phyloP scores from a whole-genome alignment of 192 early-diverging fungal species.

The Endogone sp. region DNA sequence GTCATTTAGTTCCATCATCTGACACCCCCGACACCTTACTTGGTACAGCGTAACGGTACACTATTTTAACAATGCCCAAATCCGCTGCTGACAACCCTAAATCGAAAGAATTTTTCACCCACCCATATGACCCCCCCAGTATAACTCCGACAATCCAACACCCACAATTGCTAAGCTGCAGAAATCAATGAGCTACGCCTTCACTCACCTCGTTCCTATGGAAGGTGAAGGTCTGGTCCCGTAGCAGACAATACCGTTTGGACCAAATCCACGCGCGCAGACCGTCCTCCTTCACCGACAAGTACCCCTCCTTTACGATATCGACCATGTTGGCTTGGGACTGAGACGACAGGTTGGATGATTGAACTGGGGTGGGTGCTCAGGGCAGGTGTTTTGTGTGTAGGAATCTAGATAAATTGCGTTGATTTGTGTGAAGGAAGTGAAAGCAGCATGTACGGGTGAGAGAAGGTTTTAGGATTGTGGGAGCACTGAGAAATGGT shows the following conservation, averaged over 20 bases:
- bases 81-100: too few species aligned
- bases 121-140: not conserved
- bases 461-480: too few species aligned
- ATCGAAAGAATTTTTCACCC: too few species aligned
- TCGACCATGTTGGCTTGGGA: slow-evolving; percentile 24
- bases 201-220: slow-evolving; percentile 91
- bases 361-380: not conserved
- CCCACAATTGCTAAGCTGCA: slow-evolving; percentile 1
- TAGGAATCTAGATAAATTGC: not conserved
- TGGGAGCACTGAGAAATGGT: too few species aligned
- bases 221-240: slow-evolving; percentile 87
- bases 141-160: not conserved
- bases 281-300: slow-evolving; percentile 90
- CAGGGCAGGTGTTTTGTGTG: not conserved
- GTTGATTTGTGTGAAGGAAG: not conserved
- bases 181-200: not conserved
- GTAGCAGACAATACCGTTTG: slow-evolving; percentile 85
- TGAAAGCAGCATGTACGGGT: not conserved
- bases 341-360: not conserved
- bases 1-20: too few species aligned
- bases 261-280: slow-evolving; percentile 93
- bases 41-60: too few species aligned
- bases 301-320: slow-evolving; percentile 77
- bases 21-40: too few species aligned
- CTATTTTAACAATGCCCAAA: too few species aligned